Base-by-base conservation (phyloP, 129 eudicot genomes). In the Gnaphalium uliginosum region DNA sequence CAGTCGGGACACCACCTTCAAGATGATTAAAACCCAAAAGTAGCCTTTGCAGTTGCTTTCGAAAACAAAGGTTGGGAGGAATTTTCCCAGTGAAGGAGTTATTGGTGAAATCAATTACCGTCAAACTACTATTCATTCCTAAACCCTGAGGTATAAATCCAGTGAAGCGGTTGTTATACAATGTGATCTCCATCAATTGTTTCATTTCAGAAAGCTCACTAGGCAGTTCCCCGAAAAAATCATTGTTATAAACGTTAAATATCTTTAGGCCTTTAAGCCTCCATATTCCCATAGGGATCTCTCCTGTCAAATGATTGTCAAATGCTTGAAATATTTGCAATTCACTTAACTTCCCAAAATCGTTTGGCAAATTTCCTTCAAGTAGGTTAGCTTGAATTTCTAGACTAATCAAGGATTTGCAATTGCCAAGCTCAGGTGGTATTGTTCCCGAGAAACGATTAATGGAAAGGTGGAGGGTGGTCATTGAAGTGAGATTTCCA, bases 141-240 rank as follows among this genome's bases (percentile, higher is more conserved):
- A 93, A 74, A 10, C 82, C 83, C 21, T 80, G 92, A 72, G 98
- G 98, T 84, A 93, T 80, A 33, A 79, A 82, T 71, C 96, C 98
- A 26, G 90, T 77, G 43, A 93, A 86, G 3, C 33, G 87, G 69
- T 93, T 93, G 81, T 83, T 83, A 72, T 68, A 82, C 84, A 93
- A 72, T 19, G 92, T 82, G 7, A 93, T 68, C 71, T 85, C 88
- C 61, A 74, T 81, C 30, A 93, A 50, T 0, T 77, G 76, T 78
- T 81, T 90, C 72, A 90, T 82, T 72, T 76, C 79, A 26, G 90
- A 78, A 61, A 93, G 66, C 78, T 81, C 85, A 14, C n/a, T 14
- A 19, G 98, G 95, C 33, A 93, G 70, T 76, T 90, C 89, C 76
- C 98, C 98, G 2, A 79, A 74, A n/a, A 93, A 75, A 37, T 59